Base-by-base conservation (phyloP, 306 rosid genomes). In the Casuarina cunninghamiana region DNA sequence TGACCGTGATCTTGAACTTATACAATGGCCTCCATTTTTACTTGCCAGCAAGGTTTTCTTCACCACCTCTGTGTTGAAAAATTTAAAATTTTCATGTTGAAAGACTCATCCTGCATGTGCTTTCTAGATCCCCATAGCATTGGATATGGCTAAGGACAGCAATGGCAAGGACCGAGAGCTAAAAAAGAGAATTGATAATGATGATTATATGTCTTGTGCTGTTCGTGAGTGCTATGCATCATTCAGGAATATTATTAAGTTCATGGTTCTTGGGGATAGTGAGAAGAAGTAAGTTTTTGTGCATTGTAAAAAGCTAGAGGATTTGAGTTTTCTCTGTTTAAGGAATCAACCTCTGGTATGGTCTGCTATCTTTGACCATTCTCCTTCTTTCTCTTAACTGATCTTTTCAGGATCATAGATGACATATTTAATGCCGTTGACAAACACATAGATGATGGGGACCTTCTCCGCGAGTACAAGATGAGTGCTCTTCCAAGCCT, bases 61-160 rank as follows among this genome's bases (percentile, higher is more conserved):
- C 10, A 66, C 10, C 74, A 38, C 39, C 12, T 5, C 38, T 72
- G 19, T 45, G 62, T 49, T 26, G 55, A 50, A 45, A 79, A 62
- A 6, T 69, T 68, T 80, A 32, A 53, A 19, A 63, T 79, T 67
- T 74, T 73, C 54, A 35, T 80, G 61, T 65, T 41, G 55, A 46
- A 26, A n/a, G 65, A 53, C 7, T 71, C 53, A 83, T 68, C 73
- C 35, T 84, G 67, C 65, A 49, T 74, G 42, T 75, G 67, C 81
- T 65, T 32, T 42, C 4, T 84, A 95, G 98, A 95, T 95, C 77
- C 98, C 98, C 35, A 95, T 95, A 69, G 98, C 97, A 53, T 79
- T 95, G 79, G 98, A 95, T 86, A 95, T 95, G 98, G 98, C 98
- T 71, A 95, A 90, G 88, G 98, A 92, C 85, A 95, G 98, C 91